A percentile compares a stretch with the other conserved stretches of the same genome.
Evolutionary conservation across 495 filamentous ascomycete species (phyloP).

Genomic region (Cercophora samala): DNA sequence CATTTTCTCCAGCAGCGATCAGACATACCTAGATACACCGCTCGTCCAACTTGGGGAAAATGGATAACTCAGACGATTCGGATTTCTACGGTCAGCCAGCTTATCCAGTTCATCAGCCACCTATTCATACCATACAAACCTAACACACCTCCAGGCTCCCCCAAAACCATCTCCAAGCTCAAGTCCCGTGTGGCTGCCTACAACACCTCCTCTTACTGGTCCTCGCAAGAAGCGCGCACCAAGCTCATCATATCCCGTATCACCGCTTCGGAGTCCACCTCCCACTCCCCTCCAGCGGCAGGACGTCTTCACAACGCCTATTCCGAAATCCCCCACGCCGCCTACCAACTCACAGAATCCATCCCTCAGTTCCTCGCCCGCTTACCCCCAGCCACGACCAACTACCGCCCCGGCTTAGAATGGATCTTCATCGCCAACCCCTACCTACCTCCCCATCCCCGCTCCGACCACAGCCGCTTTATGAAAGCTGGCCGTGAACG

Average conservation of each 20-base stretch:
- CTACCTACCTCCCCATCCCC: slow-evolving; percentile 27
- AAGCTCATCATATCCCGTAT: not conserved
- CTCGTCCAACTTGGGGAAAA: slow-evolving; percentile 28
- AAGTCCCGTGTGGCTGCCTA: slow-evolving; percentile 39
- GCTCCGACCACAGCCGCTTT: slow-evolving; percentile 24
- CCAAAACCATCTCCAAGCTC: slow-evolving; percentile 41
- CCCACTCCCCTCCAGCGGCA: not conserved
- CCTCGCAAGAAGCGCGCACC: slow-evolving; percentile 24
- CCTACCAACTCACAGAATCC: slow-evolving; percentile 56
- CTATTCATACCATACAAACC: slow-evolving; percentile 23
- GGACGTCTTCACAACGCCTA: slow-evolving; percentile 43
- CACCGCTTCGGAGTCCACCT: not conserved
- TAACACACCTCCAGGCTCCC: slow-evolving; percentile 44
- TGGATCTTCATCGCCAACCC: slow-evolving; percentile 72
- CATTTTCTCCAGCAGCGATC: not conserved
- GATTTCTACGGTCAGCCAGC: slow-evolving; percentile 62
- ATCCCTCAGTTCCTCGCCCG: slow-evolving; percentile 61
- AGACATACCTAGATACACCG: not conserved
- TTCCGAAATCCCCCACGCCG: slow-evolving; percentile 35
- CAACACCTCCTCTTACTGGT: slow-evolving; percentile 37
- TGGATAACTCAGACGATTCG: slow-evolving; percentile 65
- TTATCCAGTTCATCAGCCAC: slow-evolving; percentile 1
- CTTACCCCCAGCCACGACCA: slow-evolving; percentile 60
- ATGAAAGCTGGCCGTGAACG: slow-evolving; percentile 35
- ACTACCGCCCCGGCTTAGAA: slow-evolving; percentile 34